Percentiles rank a stretch among this genome's conserved stretches.
Conservation (phyloP, 257 asterid species). For the Fraxinus quadrangulata region DNA sequence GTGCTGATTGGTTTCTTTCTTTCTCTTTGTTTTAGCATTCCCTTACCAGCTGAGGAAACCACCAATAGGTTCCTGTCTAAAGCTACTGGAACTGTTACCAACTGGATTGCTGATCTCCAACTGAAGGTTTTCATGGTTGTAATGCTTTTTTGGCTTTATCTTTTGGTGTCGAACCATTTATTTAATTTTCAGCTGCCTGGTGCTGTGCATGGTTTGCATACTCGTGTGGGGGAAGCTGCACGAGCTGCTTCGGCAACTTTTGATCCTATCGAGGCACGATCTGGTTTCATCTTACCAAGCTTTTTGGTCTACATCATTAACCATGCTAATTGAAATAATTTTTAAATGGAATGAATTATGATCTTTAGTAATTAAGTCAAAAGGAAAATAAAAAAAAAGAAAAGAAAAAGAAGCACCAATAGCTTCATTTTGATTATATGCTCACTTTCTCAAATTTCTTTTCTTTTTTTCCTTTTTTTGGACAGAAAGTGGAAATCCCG, state of each 20-base stretch:
- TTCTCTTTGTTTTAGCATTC: background rate
- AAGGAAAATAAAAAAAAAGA: background rate
- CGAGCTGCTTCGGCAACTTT: background rate
- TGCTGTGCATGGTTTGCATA: conserved; percentile 1
- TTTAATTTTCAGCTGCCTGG: background rate
- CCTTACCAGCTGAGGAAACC: conserved; percentile 20
- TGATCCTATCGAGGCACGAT: conserved; percentile 10
- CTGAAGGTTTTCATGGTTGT: conserved; percentile 6
- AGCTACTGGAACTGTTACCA: conserved; percentile 5
- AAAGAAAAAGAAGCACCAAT: background rate
- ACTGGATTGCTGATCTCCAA: conserved; percentile 5
- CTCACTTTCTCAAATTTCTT: background rate
- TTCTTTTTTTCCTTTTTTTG: background rate
- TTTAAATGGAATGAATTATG: background rate
- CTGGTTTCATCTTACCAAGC: background rate
- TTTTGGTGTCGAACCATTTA: background rate
- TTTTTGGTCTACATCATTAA: background rate
- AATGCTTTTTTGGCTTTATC: background rate
- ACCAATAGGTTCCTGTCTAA: background rate
- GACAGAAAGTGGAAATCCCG: conserved; percentile 14
- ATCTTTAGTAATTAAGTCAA: background rate
- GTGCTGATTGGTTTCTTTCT: background rate
- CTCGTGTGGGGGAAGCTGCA: conserved; percentile 13
- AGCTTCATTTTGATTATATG: background rate
- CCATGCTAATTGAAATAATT: background rate